Percentiles rank a stretch among this genome's conserved stretches.
phyloP scores from a whole-genome alignment of 805 yeast species.

The Candida morakotiae region DNA sequence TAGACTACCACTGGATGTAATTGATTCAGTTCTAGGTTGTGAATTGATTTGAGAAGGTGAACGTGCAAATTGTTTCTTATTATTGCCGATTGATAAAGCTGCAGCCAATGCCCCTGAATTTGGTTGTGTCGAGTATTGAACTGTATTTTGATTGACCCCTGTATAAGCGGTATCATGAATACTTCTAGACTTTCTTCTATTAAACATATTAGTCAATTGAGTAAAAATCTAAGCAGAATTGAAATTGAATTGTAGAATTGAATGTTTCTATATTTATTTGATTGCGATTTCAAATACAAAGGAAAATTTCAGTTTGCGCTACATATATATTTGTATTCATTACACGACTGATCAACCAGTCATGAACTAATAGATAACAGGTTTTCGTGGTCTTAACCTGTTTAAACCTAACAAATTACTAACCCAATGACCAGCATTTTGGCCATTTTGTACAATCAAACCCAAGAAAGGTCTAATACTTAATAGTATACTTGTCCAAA shows the following conservation, averaged over 20 bases:
- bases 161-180: constrained; percentile 35
- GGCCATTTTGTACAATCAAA: constrained; percentile 22
- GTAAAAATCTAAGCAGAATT: not conserved
- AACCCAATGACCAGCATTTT: constrained; percentile 22
- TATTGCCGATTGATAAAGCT: constrained; percentile 40
- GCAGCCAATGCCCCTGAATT: constrained; percentile 40
- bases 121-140: constrained; percentile 32
- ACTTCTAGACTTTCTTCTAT: constrained; percentile 29
- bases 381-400: not conserved
- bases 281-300: not conserved
- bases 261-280: not conserved
- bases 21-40: constrained; percentile 3
- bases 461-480: constrained; percentile 32
- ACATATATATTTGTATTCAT: not conserved
- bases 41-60: constrained; percentile 1
- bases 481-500: constrained; percentile 41
- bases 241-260: too few relatives aligned
- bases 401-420: constrained; percentile 18
- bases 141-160: constrained; percentile 33
- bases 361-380: too few relatives aligned
- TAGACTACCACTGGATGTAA: constrained; percentile 9
- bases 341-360: too few relatives aligned
- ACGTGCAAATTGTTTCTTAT: constrained; percentile 8
- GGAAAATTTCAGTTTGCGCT: not conserved
- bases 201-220: constrained; percentile 15